phyloP scores from a whole-genome alignment of 345 rosid species.

The Aegle marmelos region DNA sequence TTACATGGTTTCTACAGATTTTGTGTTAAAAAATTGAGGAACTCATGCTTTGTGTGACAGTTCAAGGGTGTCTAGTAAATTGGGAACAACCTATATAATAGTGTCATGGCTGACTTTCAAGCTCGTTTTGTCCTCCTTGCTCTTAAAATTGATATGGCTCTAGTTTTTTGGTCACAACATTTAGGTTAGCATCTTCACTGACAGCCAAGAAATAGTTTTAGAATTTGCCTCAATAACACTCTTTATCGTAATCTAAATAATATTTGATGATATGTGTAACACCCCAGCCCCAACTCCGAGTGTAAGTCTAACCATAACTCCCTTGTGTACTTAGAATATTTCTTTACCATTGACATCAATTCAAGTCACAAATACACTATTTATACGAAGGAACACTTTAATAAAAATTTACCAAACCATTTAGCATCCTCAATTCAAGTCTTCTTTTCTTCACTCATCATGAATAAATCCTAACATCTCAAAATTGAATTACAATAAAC shows the following conservation, averaged over 20 bases:
- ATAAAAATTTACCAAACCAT: too few relatives aligned
- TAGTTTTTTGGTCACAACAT: conserved; percentile 49
- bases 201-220: conserved; percentile 29
- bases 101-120: conserved; percentile 45
- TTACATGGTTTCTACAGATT: not conserved
- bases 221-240: conserved; percentile 57
- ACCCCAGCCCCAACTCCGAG: too few relatives aligned
- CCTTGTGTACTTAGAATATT: too few relatives aligned
- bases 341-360: too few relatives aligned
- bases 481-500: too few relatives aligned
- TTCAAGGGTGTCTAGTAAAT: conserved; percentile 74
- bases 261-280: conserved; percentile 48
- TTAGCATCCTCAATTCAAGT: too few relatives aligned
- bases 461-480: too few relatives aligned
- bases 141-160: conserved; percentile 40
- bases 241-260: conserved; percentile 48
- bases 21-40: not conserved
- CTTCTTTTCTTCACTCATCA: too few relatives aligned
- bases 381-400: too few relatives aligned
- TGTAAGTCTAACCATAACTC: too few relatives aligned
- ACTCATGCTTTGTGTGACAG: conserved; percentile 23
- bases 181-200: conserved; percentile 62
- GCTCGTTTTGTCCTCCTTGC: conserved; percentile 53
- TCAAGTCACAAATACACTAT: too few relatives aligned
- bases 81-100: conserved; percentile 72